Evolutionary conservation across 2,329 filamentous ascomycete species (phyloP), one percentile per base, ranked within the genome.

Genomic region (Cyphellophora attinorum): DNA sequence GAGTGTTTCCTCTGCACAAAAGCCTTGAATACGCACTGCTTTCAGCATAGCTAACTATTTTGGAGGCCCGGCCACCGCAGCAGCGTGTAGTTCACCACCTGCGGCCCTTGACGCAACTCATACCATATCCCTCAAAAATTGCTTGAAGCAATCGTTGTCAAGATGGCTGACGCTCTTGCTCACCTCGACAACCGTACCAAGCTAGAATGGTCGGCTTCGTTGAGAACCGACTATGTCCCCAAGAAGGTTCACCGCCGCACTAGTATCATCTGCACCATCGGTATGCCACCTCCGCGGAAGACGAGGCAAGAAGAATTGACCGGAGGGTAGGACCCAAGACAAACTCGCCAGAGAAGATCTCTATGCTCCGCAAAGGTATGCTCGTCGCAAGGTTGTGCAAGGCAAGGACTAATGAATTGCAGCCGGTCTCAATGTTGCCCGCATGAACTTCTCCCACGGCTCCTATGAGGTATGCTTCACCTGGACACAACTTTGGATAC

Each of bases 361-460:
- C 96, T 68, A 75, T 79, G 61, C 83, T 98, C 54, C 85, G 89
- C 62, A 75, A 73, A 57, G 65, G 70, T 71, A 59, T 38, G 54
- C 44, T 19, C 3, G 13, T 16, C 11, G 18, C 17, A 37, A 21
- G 11, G 14, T n/a, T 6, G 6, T 28, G 19, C 10, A 16, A 33
- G 17, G 11, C 12, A 13, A 14, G 31, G 11, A 21, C 34, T 31
- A 33, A 41, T 46, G 52, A 29, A 48, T 37, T 35, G 49, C 46
- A 68, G 81, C 81, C 48, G 91, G 91, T 65, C 80, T 96, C 55
- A 96, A 96, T 67, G 86, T 98, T 51, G 91, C 96, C 51, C 89
- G 91, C 69, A 98, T 98, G 91, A 98, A 98, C 81, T 96, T 96
- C 63, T 94, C 83, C 48, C 85, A 93, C 65, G 85, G 85, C 55